Percentiles rank a stretch among this genome's conserved stretches.
These are phyloP conservation scores for Draba incana DNA, from an alignment of 345 rosid species.

Conservation along the genomic window DNA sequence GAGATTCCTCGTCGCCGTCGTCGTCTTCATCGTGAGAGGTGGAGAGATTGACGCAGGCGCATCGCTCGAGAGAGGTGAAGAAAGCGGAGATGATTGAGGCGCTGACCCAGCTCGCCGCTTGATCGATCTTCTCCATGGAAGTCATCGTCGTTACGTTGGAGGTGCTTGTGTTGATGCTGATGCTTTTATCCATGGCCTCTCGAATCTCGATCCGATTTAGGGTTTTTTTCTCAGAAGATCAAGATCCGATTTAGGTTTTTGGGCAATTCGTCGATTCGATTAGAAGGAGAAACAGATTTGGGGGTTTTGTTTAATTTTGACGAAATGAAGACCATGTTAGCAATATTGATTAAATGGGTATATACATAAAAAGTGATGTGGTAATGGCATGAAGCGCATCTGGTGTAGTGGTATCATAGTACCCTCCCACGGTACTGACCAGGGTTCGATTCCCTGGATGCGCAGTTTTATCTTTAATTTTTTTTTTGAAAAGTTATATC, in stretches of 20 bases:
- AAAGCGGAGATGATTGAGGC: constrained; percentile 70
- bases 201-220: neutral
- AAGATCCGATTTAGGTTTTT: constrained; percentile 11
- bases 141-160: constrained; percentile 40
- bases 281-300: neutral
- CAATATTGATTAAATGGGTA: no score
- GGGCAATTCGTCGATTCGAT: neutral
- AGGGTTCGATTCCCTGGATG: constrained; percentile 98
- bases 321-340: neutral
- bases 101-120: constrained; percentile 65
- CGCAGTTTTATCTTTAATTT: no score
- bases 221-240: constrained; percentile 2
- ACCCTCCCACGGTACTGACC: constrained; percentile 99
- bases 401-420: constrained; percentile 97
- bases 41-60: constrained; percentile 73
- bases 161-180: constrained; percentile 10
- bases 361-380: no score
- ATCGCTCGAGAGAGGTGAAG: constrained; percentile 79
- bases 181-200: constrained; percentile 16
- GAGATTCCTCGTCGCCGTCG: constrained; percentile 46
- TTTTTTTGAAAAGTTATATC: no score
- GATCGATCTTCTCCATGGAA: constrained; percentile 50
- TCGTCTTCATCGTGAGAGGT: constrained; percentile 68
- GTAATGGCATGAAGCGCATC: no score
- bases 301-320: neutral